Evolutionary conservation across 2,329 filamentous ascomycete species (phyloP), one percentile per base, ranked within the genome.

Genomic region (Diaporthe vaccinii): DNA sequence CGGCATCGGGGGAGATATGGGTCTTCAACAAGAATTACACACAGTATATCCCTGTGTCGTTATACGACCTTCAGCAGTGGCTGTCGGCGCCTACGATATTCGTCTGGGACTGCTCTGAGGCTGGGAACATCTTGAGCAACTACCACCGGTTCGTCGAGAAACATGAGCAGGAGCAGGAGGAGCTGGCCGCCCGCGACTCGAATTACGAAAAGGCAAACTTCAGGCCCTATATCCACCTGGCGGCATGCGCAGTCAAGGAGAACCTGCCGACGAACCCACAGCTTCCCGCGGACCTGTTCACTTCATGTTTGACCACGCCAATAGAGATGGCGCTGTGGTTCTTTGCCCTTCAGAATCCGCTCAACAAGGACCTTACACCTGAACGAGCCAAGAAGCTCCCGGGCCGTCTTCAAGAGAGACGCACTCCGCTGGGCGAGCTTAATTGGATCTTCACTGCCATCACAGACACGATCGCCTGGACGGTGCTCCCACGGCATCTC

Each of bases 361-460:
- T 92, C 41, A 89, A 90, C 79, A 73, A 62, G 58, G 91, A 90
- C 55, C 86, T 98, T 74, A 93, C 91, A 2, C 91, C 96, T 5
- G 94, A 97, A 76, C 91, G 96, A 79, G 96, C 96, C 57, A 94
- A 95, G 83, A 94, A 95, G 80, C 93, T 99, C 25, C 96, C 96
- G 3, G 97, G 97, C 46, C 93, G 95, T 77, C 90, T 98, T 57
- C 96, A 98, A 81, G 97, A 99, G 84, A 91, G 97, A 76, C 90
- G 97, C 81, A 98, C 97, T 68, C 97, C 97, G 12, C 89, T 99
- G 46, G 97, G 97, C 77, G 97, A 99, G 85, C 88, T 99, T 20
- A 99, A 99, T 81, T 99, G 97, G 97, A 99, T 99, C 49, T 98
- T 99, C 82, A 99, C 97, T 0, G 97, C 97, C 73, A 98, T 99